Percentiles rank a stretch among this genome's conserved stretches.
Conservation (phyloP, 2,329 filamentous ascomycete species). For the Stenocarpella maydis region DNA sequence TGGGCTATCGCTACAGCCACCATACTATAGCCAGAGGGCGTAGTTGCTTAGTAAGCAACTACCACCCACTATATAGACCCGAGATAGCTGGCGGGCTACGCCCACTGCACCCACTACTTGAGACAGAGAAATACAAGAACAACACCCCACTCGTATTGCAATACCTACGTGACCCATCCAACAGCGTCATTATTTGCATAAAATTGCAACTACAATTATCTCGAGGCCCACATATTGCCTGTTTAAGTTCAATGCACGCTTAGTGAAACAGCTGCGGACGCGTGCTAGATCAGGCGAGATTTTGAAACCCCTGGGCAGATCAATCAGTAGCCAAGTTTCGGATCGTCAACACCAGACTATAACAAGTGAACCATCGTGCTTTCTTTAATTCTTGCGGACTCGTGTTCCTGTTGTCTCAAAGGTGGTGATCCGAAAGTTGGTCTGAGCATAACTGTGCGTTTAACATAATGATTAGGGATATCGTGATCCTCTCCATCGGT, state of each 20-base stretch:
- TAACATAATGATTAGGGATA: conserved; percentile 11
- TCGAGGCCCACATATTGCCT: too few relatives aligned
- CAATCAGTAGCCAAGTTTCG: conserved; percentile 15
- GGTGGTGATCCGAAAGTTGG: neutral
- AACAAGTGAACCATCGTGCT: neutral
- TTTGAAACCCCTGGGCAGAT: conserved; percentile 13
- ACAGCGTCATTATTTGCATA: too few relatives aligned
- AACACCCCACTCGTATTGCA: too few relatives aligned
- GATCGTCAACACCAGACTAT: neutral
- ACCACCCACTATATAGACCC: too few relatives aligned
- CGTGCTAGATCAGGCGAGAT: conserved; percentile 7
- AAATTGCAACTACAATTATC: too few relatives aligned
- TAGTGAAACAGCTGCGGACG: conserved; percentile 12
- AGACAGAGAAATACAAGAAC: too few relatives aligned
- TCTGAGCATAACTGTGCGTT: neutral
- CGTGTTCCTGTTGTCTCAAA: neutral
- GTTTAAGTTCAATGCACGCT: neutral
- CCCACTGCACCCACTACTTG: too few relatives aligned
- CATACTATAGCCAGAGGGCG: too few relatives aligned
- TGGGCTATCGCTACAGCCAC: too few relatives aligned
- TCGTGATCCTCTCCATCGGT: conserved; percentile 17
- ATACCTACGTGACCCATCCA: too few relatives aligned
- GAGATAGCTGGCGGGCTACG: too few relatives aligned
- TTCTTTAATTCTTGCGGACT: neutral
- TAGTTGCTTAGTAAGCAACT: too few relatives aligned